phyloP scores from a whole-genome alignment of 1,284 basidiomycete genomes.

The Malassezia brasiliensis region DNA sequence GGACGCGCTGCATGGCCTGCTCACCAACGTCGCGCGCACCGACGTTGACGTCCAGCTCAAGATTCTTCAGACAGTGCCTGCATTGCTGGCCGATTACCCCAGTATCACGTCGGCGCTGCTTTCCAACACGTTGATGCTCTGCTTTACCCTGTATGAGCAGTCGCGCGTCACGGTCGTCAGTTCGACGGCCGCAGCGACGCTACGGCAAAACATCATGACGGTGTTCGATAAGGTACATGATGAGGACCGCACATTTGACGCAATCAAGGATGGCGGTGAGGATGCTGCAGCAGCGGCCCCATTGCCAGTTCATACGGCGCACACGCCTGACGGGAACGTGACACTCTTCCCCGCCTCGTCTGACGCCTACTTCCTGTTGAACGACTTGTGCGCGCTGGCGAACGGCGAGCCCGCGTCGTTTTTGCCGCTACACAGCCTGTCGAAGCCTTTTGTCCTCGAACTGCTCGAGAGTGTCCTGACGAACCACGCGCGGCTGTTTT shows the following conservation, averaged over 20 bases:
- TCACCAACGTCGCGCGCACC: slow-evolving; percentile 24
- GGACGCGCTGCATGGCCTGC: slow-evolving; percentile 28
- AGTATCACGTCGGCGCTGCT: slow-evolving; percentile 33
- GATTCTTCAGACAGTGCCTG: slow-evolving; percentile 39
- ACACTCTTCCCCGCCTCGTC: slow-evolving; percentile 65
- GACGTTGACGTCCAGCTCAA: slow-evolving; percentile 47
- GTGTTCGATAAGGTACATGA: slow-evolving; percentile 86
- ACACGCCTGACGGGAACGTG: slow-evolving; percentile 32
- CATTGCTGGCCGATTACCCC: slow-evolving; percentile 33
- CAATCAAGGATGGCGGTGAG: slow-evolving; percentile 35
- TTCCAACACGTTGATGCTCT: slow-evolving; percentile 63
- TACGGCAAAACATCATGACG: slow-evolving; percentile 93
- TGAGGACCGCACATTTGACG: slow-evolving; percentile 55
- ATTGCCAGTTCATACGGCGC: slow-evolving; percentile 33
- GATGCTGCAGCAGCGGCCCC: slow-evolving; percentile 40
- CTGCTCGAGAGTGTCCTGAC: slow-evolving; percentile 92
- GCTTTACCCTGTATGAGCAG: slow-evolving; percentile 80
- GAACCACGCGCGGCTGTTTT: slow-evolving; percentile 78
- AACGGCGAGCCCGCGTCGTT: slow-evolving; percentile 63
- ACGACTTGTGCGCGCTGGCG: slow-evolving; percentile 42
- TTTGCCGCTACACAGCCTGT: slow-evolving; percentile 70
- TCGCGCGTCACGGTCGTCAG: slow-evolving; percentile 90
- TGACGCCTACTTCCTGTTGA: slow-evolving; percentile 66
- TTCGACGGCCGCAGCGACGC: slow-evolving; percentile 88
- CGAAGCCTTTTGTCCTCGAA: slow-evolving; percentile 88